A percentile compares a stretch with the other conserved stretches of the same genome.
phyloP scores from a whole-genome alignment of 2,329 filamentous ascomycete genomes.

The Sarocladium kiliense region DNA sequence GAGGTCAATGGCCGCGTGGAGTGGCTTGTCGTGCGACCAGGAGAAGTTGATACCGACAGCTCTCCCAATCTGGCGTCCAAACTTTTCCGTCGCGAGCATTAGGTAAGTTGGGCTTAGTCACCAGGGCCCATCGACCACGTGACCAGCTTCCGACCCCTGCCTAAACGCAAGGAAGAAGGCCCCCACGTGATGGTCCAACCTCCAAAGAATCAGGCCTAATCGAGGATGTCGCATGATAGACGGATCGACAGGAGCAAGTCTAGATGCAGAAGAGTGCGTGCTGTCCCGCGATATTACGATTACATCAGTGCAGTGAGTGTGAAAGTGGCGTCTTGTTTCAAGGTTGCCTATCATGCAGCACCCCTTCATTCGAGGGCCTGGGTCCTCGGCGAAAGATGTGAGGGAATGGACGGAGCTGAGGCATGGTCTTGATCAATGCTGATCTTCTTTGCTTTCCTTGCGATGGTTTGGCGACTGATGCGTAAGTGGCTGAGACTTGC shows the following conservation, averaged over 20 bases:
- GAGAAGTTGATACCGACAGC: slow-evolving; percentile 7
- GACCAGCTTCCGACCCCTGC: not conserved
- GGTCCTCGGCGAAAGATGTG: too few species aligned
- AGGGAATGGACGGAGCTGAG: not conserved
- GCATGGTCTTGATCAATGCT: not conserved
- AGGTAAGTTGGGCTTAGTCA: not conserved
- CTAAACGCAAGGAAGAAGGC: too few species aligned
- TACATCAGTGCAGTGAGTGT: not conserved
- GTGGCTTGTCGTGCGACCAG: slow-evolving; percentile 2
- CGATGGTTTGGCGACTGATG: not conserved
- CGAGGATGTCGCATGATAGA: not conserved
- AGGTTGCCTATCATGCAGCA: slow-evolving; percentile 2
- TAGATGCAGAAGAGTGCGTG: not conserved
- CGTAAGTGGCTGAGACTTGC: not conserved
- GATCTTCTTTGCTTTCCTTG: not conserved
- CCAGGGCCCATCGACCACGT: not conserved
- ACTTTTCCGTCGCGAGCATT: not conserved
- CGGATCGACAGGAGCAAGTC: not conserved
- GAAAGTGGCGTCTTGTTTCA: not conserved
- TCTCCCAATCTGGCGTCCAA: slow-evolving; percentile 8
- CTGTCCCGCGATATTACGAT: not conserved
- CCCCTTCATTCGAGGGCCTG: not conserved
- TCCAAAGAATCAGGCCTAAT: too few species aligned
- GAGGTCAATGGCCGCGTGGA: slow-evolving; percentile 7
- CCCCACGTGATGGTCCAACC: not conserved